Conservation (phyloP, 2,329 filamentous ascomycete species). For the Keithomyces neogunnii region DNA sequence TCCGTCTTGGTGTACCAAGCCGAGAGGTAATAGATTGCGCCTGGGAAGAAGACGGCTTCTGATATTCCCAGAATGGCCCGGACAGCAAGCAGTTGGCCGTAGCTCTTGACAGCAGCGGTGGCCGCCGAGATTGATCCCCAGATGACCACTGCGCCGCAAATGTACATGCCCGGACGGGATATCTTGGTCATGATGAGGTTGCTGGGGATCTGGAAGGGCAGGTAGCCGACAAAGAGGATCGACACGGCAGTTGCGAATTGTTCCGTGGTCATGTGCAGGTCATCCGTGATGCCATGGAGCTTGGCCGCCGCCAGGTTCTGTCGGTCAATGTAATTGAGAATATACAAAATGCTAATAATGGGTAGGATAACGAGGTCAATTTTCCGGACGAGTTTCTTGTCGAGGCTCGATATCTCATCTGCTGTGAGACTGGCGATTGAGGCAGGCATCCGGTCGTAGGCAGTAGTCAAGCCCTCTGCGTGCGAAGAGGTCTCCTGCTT, state of each 20-base stretch:
- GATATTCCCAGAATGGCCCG: constrained; percentile 21
- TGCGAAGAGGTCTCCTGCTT: no score
- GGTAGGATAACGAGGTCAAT: no score
- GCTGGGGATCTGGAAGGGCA: constrained; percentile 52
- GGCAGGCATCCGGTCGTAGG: no score
- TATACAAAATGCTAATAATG: constrained; percentile 30
- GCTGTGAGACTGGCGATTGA: no score
- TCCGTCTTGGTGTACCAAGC: constrained; percentile 22
- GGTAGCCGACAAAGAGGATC: constrained; percentile 52
- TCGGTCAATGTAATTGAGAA: constrained; percentile 48
- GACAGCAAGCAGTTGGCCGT: constrained; percentile 16
- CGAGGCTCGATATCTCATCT: no score
- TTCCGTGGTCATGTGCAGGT: constrained; percentile 38
- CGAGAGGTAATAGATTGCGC: constrained; percentile 18
- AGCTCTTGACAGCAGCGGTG: constrained; percentile 18
- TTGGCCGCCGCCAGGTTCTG: constrained; percentile 46
- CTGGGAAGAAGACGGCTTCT: constrained; percentile 23
- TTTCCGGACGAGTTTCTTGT: no score
- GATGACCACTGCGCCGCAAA: constrained; percentile 54
- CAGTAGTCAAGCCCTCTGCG: no score
- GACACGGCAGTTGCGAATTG: constrained; percentile 49
- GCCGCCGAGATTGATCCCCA: constrained; percentile 22
- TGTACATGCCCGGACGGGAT: constrained; percentile 50
- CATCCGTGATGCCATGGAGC: constrained; percentile 29
- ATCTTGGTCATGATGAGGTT: constrained; percentile 58